Evolutionary conservation across 2,329 filamentous ascomycete species (phyloP).

Genomic region (Alternaria sp.): DNA sequence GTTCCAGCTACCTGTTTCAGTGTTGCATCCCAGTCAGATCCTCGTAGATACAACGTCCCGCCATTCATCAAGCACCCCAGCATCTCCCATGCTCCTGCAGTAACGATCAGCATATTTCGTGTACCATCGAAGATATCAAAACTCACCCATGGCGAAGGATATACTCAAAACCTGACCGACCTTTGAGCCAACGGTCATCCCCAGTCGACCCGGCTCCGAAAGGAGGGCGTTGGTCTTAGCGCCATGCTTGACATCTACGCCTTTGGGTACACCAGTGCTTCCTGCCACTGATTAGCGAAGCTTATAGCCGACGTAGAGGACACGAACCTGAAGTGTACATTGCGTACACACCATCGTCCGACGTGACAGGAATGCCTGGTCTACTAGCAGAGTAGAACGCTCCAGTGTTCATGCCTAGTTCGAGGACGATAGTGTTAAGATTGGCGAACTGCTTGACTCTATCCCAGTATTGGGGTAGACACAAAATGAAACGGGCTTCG

Average conservation of each 20-base stretch:
- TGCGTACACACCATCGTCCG: constrained; percentile 44
- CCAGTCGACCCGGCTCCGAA: constrained; percentile 61
- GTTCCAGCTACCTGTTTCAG: constrained; percentile 54
- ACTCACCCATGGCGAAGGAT: constrained; percentile 69
- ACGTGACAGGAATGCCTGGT: constrained; percentile 25
- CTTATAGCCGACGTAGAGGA: background rate
- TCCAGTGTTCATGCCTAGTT: constrained; percentile 25
- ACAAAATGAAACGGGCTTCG: constrained; percentile 57
- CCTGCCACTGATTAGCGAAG: constrained; percentile 26
- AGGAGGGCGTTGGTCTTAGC: constrained; percentile 66
- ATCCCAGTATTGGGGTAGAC: constrained; percentile 51
- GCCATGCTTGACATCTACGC: constrained; percentile 65
- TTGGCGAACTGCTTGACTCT: constrained; percentile 33
- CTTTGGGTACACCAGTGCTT: constrained; percentile 67
- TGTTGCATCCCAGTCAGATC: constrained; percentile 59
- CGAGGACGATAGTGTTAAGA: constrained; percentile 24
- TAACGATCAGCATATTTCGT: constrained; percentile 8
- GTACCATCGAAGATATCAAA: background rate
- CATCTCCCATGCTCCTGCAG: constrained; percentile 68
- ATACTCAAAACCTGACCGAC: constrained; percentile 67
- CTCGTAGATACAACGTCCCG: constrained; percentile 64
- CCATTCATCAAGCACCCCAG: constrained; percentile 66
- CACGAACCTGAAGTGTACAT: constrained; percentile 62
- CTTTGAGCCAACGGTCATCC: constrained; percentile 59
- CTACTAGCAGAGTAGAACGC: constrained; percentile 25